These are phyloP conservation scores for Gaultheria prostrata DNA, from an alignment of 148 eudicot species.

Conservation along the genomic window DNA sequence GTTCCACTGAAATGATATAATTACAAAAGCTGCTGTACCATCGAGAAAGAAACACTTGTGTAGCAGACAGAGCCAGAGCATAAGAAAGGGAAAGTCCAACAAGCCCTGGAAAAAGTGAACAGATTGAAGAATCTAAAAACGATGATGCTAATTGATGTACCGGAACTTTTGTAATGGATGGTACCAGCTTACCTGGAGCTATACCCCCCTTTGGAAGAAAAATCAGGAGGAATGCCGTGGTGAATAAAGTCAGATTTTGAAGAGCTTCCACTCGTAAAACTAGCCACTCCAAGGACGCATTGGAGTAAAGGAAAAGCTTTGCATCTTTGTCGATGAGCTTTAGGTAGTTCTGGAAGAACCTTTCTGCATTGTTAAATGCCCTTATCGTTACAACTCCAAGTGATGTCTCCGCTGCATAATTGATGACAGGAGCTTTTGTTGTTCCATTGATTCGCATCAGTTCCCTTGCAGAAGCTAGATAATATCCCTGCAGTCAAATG, in stretches of 20 bases:
- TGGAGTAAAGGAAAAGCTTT: conserved; percentile 51
- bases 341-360: conserved; percentile 47
- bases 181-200: conserved; percentile 40
- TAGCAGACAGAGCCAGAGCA: conserved; percentile 47
- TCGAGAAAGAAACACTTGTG: conserved; percentile 51
- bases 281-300: conserved; percentile 60
- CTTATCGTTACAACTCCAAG: conserved; percentile 65
- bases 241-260: conserved; percentile 60
- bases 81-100: conserved; percentile 84
- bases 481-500: conserved; percentile 39
- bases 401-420: conserved; percentile 58
- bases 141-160: not conserved
- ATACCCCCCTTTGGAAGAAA: conserved; percentile 50
- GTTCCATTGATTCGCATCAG: conserved; percentile 71
- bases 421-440: conserved; percentile 69
- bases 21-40: conserved; percentile 63
- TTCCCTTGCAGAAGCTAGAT: conserved; percentile 62
- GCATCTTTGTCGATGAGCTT: conserved; percentile 71
- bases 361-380: conserved; percentile 50
- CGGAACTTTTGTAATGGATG: not conserved
- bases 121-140: not conserved
- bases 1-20: conserved; percentile 58
- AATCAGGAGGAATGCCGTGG: conserved; percentile 50
- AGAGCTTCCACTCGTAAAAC: conserved; percentile 60
- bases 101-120: conserved; percentile 37